Evolutionary conservation across 2,329 filamentous ascomycete species (phyloP).

Genomic region (Botrytis squamosa): DNA sequence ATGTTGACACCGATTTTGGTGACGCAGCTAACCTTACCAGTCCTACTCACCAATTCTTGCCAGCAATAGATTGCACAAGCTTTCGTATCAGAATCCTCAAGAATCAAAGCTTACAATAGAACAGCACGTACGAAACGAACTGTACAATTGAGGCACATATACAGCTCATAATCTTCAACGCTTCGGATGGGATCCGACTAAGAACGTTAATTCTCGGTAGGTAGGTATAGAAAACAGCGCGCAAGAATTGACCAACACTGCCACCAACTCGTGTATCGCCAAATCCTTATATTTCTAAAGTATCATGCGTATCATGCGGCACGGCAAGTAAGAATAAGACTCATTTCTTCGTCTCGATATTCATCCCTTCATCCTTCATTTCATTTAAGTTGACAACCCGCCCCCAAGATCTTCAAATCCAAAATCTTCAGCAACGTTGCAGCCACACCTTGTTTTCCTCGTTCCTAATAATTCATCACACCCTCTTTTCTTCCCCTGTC

Average conservation of each 20-base stretch:
- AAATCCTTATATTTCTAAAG: constrained; percentile 2
- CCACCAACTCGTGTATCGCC: background rate
- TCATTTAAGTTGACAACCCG: background rate
- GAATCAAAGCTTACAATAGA: background rate
- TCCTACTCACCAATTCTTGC: background rate
- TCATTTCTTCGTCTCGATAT: background rate
- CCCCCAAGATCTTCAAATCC: background rate
- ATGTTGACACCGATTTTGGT: background rate
- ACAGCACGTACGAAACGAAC: background rate
- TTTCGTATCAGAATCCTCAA: background rate
- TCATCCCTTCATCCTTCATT: background rate
- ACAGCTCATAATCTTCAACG: background rate
- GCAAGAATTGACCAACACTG: background rate
- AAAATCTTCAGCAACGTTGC: background rate
- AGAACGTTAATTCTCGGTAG: background rate
- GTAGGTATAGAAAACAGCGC: background rate
- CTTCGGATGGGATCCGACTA: background rate
- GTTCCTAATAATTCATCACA: background rate
- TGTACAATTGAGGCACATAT: background rate
- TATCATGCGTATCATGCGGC: background rate
- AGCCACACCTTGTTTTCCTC: background rate
- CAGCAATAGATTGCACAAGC: background rate
- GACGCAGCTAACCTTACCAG: background rate
- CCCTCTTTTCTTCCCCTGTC: background rate
- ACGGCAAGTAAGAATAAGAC: background rate